Evolutionary conservation across 192 early-diverging fungal genomes (phyloP), one percentile per base, ranked within the genome.

Genomic region (Funneliformis geosporum): DNA sequence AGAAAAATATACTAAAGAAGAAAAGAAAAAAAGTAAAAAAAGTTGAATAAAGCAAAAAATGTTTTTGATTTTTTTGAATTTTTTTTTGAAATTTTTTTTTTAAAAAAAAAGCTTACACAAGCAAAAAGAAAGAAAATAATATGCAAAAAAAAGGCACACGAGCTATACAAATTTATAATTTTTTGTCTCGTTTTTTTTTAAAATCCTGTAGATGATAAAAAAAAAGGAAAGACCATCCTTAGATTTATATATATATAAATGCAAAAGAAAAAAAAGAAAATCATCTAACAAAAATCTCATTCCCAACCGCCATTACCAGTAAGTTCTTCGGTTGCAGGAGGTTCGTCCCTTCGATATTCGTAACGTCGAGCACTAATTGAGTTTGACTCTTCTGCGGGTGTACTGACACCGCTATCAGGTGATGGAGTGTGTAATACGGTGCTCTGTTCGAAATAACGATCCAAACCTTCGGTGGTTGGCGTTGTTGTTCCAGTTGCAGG

Each of bases 311-410:
- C 40, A 69, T 25, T 28, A 59, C 42, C 12, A 25, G 11, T 16
- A 25, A 74, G 25, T 39, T 74, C 73, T 50, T 74, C 73, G 2
- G 16, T 50, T 8, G 70, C 11, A 23, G 70, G 5, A 33, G 25
- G 38, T n/a, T 39, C 38, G 28, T 78, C 76, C 50, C 60, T 33
- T 68, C 76, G 64, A 67, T 78, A 78, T 78, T 76, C 76, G 28
- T 78, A 78, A 44, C 76, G 76, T 47, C 75, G 46, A 16, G 12
- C 23, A 11, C 38, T 39, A 47, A 55, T 55, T 6, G 14, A 14
- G 18, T 8, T 69, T 21, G 38, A 9, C 21, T 78, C 76, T 61
- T 75, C 73, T 5, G n/a, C 59, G 4, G 73, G 59, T 10, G 73
- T 75, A 61, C 59, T 21, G 28, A 61, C 74, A 39, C 12, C 75